Base-by-base conservation (phyloP, 2,329 filamentous ascomycete genomes). In the Talaromyces sp. region DNA sequence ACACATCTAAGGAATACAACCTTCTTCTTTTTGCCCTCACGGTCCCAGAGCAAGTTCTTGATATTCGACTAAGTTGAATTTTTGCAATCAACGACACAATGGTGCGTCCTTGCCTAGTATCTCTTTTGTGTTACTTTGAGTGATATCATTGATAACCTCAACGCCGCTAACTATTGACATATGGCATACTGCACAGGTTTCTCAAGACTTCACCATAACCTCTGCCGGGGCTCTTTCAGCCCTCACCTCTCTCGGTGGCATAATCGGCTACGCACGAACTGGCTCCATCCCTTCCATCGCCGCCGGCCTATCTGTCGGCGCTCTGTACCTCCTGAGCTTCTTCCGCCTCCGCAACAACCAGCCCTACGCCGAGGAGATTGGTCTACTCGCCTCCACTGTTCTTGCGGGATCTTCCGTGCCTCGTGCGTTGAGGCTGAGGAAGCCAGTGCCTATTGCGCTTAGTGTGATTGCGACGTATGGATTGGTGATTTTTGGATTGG, bases 351-450 rank as follows among this genome's bases (percentile, higher is more conserved):
- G 90, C 72, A 89, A 87, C 71, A 83, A 85, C 67, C 85, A 92
- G 75, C 76, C 90, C 3, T 97, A 95, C 77, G 95, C 94, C 68
- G 81, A 96, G 70, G 95, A 98, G 79, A 82, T 97, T 50, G 91
- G 90, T n/a, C 85, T 99, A 10, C 83, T 97, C 50, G 95, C 95
- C 4, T 96, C 92, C 0, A 73, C 92, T n/a, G 81, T 98, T 31
- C 85, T 99, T 41, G 94, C 86, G 2, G 93, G 92, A 22, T 90
- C 90, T 49, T 90, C 91, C 1, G 89, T 98, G 66, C 95, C 95
- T 13, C 86, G 95, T 61, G 95, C 93, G 4, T 88, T 99, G 73
- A 91, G 88, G 77, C 86, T 89, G 49, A 84, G 85, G 71, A 99
- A 98, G 85, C 91, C 92, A 0, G 86, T 99, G 61, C 94, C 95